Evolutionary conservation across 2,329 filamentous ascomycete genomes (phyloP), one percentile per base, ranked within the genome.

Genomic region (Diaporthe eres): DNA sequence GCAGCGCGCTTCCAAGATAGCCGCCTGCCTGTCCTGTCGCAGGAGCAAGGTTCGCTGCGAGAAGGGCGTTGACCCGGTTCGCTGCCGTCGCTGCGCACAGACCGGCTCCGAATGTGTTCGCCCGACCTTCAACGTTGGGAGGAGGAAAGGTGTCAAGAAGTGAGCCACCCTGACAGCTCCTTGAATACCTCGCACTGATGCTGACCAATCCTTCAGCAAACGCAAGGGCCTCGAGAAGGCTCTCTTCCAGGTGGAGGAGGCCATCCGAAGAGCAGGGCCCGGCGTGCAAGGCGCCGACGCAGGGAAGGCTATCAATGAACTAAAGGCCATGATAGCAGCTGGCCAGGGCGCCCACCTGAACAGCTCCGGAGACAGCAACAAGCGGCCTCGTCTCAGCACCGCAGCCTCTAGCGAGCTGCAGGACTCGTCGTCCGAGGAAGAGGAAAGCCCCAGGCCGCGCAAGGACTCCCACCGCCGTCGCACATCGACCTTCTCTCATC

Each of bases 111-210:
- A 94, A 76, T 95, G 93, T 81, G 85, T 94, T 8, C 90, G 94
- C 3, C 93, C 89, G n/a, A 90, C 90, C n/a, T 94, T 94, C 80
- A 92, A 94, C 77, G 89, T 94, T 5, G 93, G 93, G 10, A 87
- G 93, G 68, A 92, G 94, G 80, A 94, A 94, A 81, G 93, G 93
- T 31, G 93, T 94, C 76, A 95, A 94, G 82, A 95, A 95, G 93
- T 93, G 84, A 83, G 86, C 79, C 60, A 22, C 79, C 60, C 19
- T 19, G 17, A 34, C 57, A 15, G 53, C 28, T 55, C 42, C 63
- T 37, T 37, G 12, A 8, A 19, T 22, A 4, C 15, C 15, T 19
- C 72, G 31, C 42, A 63, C 68, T 77, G 67, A 79, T 72, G 58
- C 70, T 77, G 65, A 79, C 81, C 49, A 79, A 75, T 22, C 3